A percentile compares a stretch with the other conserved stretches of the same genome.
phyloP scores from a whole-genome alignment of 345 rosid species.

The Pugionium dolabratum region DNA sequence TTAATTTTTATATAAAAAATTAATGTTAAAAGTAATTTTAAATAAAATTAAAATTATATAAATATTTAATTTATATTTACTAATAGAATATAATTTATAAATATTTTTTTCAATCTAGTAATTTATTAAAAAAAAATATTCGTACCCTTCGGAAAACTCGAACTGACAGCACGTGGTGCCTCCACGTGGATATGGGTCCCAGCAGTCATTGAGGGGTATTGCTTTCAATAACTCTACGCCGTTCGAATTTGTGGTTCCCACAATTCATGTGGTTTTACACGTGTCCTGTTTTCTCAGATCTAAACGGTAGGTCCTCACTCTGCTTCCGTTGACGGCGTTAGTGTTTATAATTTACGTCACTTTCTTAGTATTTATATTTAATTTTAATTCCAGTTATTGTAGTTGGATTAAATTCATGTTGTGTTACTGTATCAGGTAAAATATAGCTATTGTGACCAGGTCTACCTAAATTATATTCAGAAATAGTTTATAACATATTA shows the following conservation, averaged over 20 bases:
- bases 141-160: slow-evolving; percentile 35
- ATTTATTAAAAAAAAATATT: slow-evolving; percentile 28
- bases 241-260: slow-evolving; percentile 37
- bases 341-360: too few species aligned
- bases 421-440: too few species aligned
- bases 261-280: slow-evolving; percentile 36
- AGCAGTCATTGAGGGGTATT: slow-evolving; percentile 18
- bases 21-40: too few species aligned
- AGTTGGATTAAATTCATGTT: background rate
- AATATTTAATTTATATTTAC: too few species aligned
- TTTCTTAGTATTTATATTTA: background rate
- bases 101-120: background rate
- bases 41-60: too few species aligned
- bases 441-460: too few species aligned
- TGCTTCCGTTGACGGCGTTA: slow-evolving; percentile 38
- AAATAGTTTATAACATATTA: too few species aligned
- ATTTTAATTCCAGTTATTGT: background rate
- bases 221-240: slow-evolving; percentile 29
- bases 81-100: too few species aligned
- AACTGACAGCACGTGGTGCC: slow-evolving; percentile 39
- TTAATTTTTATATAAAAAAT: too few species aligned
- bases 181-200: slow-evolving; percentile 36
- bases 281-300: slow-evolving; percentile 33
- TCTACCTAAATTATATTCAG: too few species aligned
- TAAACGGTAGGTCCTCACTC: slow-evolving; percentile 24